A percentile compares a stretch with the other conserved stretches of the same genome.
phyloP scores from a whole-genome alignment of 306 rosid species.

The Vachellia pachyceras region DNA sequence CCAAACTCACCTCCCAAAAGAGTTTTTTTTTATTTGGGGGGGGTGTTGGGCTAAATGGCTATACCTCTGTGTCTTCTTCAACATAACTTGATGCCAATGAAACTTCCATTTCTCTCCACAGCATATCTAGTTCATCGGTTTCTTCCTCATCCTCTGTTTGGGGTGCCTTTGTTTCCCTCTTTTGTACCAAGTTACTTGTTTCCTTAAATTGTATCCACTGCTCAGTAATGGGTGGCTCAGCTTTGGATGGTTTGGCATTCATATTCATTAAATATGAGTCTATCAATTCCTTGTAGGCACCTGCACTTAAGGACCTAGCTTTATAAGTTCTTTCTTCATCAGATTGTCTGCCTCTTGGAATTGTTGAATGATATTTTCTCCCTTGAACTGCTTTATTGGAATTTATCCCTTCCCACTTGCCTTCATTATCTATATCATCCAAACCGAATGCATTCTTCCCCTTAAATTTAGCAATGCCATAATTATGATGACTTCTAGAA shows the following conservation, averaged over 20 bases:
- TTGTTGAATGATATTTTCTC: conserved; percentile 38
- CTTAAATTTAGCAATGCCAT: conserved; percentile 44
- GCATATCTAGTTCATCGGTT: conserved; percentile 55
- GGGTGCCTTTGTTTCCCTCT: conserved; percentile 33
- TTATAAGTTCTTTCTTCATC: conserved; percentile 49
- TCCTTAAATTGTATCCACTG: conserved; percentile 61
- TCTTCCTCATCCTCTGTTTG: conserved; percentile 51
- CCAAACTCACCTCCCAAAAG: background rate
- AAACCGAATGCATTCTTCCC: conserved; percentile 46
- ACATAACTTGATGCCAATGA: conserved; percentile 64
- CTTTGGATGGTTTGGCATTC: conserved; percentile 45
- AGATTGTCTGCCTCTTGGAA: conserved; percentile 41
- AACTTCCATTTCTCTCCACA: conserved; percentile 76
- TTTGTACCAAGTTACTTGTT: conserved; percentile 34
- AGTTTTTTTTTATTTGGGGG: no score
- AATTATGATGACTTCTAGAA: conserved; percentile 41
- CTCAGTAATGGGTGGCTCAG: conserved; percentile 53
- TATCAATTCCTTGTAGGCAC: conserved; percentile 66
- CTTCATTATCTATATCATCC: conserved; percentile 62
- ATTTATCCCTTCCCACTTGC: conserved; percentile 59
- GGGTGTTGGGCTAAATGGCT: background rate
- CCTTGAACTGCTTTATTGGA: conserved; percentile 44
- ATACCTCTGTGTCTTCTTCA: conserved; percentile 57
- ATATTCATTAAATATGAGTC: conserved; percentile 59
- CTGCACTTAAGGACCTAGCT: conserved; percentile 61